Base-by-base conservation (phyloP, 2,329 filamentous ascomycete species). In the Hypocreales sp. region DNA sequence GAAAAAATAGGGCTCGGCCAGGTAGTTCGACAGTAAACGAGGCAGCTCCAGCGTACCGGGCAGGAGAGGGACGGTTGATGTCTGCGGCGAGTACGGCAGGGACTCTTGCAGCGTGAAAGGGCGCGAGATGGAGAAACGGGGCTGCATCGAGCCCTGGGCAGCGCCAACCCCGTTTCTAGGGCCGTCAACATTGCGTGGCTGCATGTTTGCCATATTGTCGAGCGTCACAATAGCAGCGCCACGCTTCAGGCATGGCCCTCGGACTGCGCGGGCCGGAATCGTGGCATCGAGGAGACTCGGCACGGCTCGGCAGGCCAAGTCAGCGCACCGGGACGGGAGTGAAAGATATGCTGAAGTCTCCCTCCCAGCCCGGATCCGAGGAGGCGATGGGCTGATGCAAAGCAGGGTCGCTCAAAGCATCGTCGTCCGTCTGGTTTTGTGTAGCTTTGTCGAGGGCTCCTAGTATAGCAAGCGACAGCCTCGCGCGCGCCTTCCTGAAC, bases 11-110 rank as follows among this genome's bases (percentile, higher is more conserved):
- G 18, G 21, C 24, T 15, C 17, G 20, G 5, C 14, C 21, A 22
- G 16, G 20, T 9, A 24, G 28, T 21, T 28, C 26, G 28, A 22
- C 9, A 8, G 10, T 10, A 5, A 6, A 8, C 20, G 20, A 15
- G 25, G n/a, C n/a, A n/a, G n/a, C n/a, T 20, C 18, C 18, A 24
- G 7, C 28, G 36, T 53, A 84, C 81, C 73, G 38, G 79, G 68
- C 48, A 79, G 71, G 50, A 87, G 82, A 3, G 81, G 80, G 28
- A 81, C 65, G 26, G 86, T 77, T 4, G 79, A 83, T 26, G 76
- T 80, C 46, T 87, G 76, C 15, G 82, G 81, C 27, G 80, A 81
- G 52, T 75, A 86, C n/a, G 79, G 78, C 24, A 90, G 60, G 17
- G 80, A 80, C 45, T 90, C 79, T 31, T 77, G 67, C 9, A 90